Percentiles rank a stretch among this genome's conserved stretches.
Conservation (phyloP, 768 basidiomycete species). For the Boletus vermiculosoides region DNA sequence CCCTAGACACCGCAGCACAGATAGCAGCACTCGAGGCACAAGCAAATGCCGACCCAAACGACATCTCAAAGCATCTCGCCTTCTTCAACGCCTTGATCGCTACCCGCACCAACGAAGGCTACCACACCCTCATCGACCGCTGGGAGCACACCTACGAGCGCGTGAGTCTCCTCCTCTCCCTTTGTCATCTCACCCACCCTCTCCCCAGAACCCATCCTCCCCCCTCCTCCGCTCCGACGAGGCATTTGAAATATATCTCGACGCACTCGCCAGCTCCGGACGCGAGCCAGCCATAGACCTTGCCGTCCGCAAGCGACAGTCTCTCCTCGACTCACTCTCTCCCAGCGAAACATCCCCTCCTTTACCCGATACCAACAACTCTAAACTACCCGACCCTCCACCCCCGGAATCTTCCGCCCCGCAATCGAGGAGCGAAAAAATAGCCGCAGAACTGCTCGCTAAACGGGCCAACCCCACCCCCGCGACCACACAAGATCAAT, state of each 20-base stretch:
- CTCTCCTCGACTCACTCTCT: conserved; percentile 47
- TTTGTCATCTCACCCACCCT: conserved; percentile 3
- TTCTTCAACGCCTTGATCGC: conserved; percentile 66
- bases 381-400: conserved; percentile 14
- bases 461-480: conserved; percentile 18
- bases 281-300: conserved; percentile 54
- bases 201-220: conserved; percentile 58
- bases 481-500: conserved; percentile 6
- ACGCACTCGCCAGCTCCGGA: conserved; percentile 58
- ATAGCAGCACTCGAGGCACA: conserved; percentile 76
- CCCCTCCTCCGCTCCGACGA: conserved; percentile 67
- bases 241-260: conserved; percentile 77
- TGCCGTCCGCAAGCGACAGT: conserved; percentile 70
- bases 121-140: conserved; percentile 69
- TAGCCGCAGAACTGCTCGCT: conserved; percentile 43
- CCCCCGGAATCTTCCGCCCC: conserved; percentile 6
- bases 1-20: conserved; percentile 64
- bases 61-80: conserved; percentile 66
- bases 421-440: conserved; percentile 40
- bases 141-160: conserved; percentile 87
- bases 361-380: conserved; percentile 13
- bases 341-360: background rate
- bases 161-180: conserved; percentile 45
- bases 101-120: conserved; percentile 64
- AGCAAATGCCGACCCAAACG: conserved; percentile 70